Conservation (phyloP, 352 stramenopile genomes). For the Globisporangium iwayamae region DNA sequence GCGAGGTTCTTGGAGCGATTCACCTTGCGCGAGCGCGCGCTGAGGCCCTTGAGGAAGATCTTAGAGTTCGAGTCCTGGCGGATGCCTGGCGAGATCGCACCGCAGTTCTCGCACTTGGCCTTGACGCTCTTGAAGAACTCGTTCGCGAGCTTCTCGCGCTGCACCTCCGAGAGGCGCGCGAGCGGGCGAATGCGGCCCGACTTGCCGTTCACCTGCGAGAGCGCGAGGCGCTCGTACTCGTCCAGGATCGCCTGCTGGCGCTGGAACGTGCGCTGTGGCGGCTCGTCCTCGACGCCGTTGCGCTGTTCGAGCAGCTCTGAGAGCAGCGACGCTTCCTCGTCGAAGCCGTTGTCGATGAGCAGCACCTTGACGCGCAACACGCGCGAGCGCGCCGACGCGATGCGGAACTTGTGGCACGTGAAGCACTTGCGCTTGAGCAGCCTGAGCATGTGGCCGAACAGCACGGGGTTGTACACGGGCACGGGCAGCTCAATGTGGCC, state of each 20-base stretch:
- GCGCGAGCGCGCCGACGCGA: conserved; percentile 67
- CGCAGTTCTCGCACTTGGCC: conserved; percentile 97
- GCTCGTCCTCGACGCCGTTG: conserved; percentile 83
- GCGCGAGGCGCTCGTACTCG: conserved; percentile 85
- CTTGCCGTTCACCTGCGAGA: conserved; percentile 42
- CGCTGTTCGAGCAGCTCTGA: conserved; percentile 81
- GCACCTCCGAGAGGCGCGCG: conserved; percentile 63
- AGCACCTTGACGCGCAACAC: conserved; percentile 90
- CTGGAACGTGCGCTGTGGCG: conserved; percentile 63
- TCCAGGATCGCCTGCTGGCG: conserved; percentile 84
- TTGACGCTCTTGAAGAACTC: conserved; percentile 93
- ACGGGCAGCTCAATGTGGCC: conserved; percentile 99
- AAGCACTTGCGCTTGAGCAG: conserved; percentile 98
- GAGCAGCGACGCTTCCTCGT: conserved; percentile 74
- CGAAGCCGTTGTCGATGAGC: conserved; percentile 87
- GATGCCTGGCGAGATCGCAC: conserved; percentile 92
- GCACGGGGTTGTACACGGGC: conserved; percentile 97
- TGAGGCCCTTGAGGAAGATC: conserved; percentile 94
- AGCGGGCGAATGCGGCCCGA: conserved; percentile 36
- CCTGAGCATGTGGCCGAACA: conserved; percentile 94
- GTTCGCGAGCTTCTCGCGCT: conserved; percentile 70
- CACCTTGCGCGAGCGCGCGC: conserved; percentile 69
- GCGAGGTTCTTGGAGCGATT: conserved; percentile 83
- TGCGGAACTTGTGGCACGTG: conserved; percentile 96
- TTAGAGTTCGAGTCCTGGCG: conserved; percentile 97